A percentile compares a stretch with the other conserved stretches of the same genome.
Conservation (phyloP, 2,329 filamentous ascomycete genomes). For the Chrysoporthe puriensis region DNA sequence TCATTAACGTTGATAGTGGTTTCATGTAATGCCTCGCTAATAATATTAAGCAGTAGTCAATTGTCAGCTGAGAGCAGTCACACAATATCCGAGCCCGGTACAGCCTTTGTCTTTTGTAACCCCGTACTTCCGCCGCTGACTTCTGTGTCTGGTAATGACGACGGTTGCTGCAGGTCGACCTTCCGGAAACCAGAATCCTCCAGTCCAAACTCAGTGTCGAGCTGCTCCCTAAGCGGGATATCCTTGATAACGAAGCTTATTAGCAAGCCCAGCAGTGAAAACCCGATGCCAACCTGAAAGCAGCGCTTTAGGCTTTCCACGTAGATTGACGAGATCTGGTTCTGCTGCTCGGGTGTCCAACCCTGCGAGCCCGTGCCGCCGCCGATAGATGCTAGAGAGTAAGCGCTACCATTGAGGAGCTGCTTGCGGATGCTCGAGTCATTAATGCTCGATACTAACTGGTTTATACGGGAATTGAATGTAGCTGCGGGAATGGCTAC, state of each 20-base stretch:
- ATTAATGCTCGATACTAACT: no score
- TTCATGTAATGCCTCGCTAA: no score
- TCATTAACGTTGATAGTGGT: no score
- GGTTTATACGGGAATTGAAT: no score
- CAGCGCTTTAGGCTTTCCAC: constrained; percentile 1
- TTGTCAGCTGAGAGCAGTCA: no score
- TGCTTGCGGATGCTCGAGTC: no score
- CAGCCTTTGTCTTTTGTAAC: neutral
- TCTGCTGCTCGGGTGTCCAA: neutral
- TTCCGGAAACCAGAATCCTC: neutral
- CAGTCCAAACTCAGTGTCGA: constrained; percentile 25
- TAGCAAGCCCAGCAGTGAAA: constrained; percentile 6
- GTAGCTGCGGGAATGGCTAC: no score
- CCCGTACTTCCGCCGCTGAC: neutral
- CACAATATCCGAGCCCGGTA: neutral
- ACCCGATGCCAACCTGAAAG: constrained; percentile 12
- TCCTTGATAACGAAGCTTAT: constrained; percentile 13
- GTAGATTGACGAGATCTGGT: neutral
- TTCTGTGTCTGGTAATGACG: no score
- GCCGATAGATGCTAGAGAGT: constrained; percentile 1
- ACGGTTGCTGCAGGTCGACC: no score
- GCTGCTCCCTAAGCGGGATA: constrained; percentile 9
- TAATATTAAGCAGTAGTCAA: no score
- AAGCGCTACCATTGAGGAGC: constrained; percentile 12
- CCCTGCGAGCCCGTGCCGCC: neutral